Percentiles rank a stretch among this genome's conserved stretches.
phyloP scores from a whole-genome alignment of 2,329 filamentous ascomycete genomes.

The Xylaria sp. region DNA sequence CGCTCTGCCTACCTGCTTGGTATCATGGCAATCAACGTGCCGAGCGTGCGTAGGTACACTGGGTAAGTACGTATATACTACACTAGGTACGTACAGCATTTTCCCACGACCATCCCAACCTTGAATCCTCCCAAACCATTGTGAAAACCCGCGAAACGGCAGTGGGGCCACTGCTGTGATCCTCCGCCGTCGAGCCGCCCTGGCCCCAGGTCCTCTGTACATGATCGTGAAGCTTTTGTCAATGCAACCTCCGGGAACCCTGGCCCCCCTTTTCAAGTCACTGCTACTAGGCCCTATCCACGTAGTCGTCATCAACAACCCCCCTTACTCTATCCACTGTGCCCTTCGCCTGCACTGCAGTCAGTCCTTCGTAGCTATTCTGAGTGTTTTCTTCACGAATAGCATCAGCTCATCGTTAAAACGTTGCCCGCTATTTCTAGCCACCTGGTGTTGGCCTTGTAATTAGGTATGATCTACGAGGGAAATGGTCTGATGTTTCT shows the following conservation, averaged over 20 bases:
- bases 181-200: constrained; percentile 28
- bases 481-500: constrained; percentile 55
- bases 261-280: constrained; percentile 19
- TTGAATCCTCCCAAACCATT: constrained; percentile 21
- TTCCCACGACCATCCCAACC: constrained; percentile 13
- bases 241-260: constrained; percentile 12
- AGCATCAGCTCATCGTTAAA: constrained; percentile 30
- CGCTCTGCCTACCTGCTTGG: constrained; percentile 4
- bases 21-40: background rate
- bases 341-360: constrained; percentile 11
- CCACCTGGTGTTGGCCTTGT: constrained; percentile 52
- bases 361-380: constrained; percentile 23
- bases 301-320: constrained; percentile 1
- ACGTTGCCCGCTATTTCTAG: constrained; percentile 33
- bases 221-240: constrained; percentile 5
- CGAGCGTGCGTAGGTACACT: too few species aligned
- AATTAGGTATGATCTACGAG: constrained; percentile 58
- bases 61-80: too few species aligned
- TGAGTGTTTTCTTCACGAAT: constrained; percentile 25
- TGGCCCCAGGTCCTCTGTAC: constrained; percentile 26
- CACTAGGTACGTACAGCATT: background rate
- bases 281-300: constrained; percentile 22
- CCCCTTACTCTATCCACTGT: constrained; percentile 21
- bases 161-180: constrained; percentile 30
- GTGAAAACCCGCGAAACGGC: constrained; percentile 34